Conservation (phyloP, 805 yeast species). For the Brettanomyces sp. region DNA sequence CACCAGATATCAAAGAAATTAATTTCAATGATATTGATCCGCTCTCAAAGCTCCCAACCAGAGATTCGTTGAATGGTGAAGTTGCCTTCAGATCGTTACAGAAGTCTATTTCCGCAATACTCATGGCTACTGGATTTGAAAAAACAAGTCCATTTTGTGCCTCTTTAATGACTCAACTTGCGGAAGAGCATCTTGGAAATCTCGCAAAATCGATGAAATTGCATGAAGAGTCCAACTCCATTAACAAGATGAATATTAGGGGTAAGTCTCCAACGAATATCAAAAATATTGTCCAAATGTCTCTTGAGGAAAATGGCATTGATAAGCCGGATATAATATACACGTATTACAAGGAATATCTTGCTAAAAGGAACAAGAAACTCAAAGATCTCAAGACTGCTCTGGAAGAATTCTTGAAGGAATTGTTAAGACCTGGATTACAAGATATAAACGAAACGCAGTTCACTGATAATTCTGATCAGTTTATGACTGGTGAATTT, state of each 20-base stretch:
- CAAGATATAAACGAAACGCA: constrained; percentile 64
- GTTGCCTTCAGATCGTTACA: constrained; percentile 59
- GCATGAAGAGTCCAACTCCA: constrained; percentile 57
- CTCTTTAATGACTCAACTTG: constrained; percentile 70
- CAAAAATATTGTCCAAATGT: constrained; percentile 44
- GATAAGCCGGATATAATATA: constrained; percentile 69
- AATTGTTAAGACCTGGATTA: constrained; percentile 69
- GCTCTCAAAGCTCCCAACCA: constrained; percentile 62
- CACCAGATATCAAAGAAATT: constrained; percentile 56
- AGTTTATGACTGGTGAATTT: constrained; percentile 90
- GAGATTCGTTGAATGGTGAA: constrained; percentile 49
- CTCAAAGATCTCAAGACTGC: constrained; percentile 59
- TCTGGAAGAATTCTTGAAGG: constrained; percentile 64
- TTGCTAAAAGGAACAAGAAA: constrained; percentile 59
- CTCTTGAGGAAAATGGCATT: constrained; percentile 81
- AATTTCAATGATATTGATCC: constrained; percentile 70
- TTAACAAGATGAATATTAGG: constrained; percentile 28
- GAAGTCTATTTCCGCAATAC: constrained; percentile 63
- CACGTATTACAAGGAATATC: constrained; percentile 62
- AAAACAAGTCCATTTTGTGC: constrained; percentile 69
- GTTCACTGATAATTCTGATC: constrained; percentile 86
- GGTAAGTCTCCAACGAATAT: constrained; percentile 14
- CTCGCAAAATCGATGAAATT: constrained; percentile 60
- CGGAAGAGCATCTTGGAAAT: constrained; percentile 71
- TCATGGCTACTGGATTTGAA: constrained; percentile 92